A percentile compares a stretch with the other conserved stretches of the same genome.
These are phyloP conservation scores for Globisporangium abappressorium DNA, from an alignment of 352 stramenopile species.

Conservation along the genomic window DNA sequence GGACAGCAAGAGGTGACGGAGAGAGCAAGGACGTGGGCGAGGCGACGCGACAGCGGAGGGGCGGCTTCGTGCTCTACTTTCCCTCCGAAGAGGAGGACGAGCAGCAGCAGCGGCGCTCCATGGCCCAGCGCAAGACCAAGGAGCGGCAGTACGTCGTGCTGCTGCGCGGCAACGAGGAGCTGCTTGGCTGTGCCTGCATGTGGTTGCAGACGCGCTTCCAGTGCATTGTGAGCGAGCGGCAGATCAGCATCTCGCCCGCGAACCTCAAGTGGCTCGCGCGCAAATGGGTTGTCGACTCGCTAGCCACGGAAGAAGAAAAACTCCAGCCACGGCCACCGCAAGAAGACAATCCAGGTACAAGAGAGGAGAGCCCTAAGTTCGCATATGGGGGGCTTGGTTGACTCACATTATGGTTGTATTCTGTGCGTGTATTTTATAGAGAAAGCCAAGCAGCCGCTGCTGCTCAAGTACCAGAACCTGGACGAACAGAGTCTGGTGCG, in stretches of 20 bases:
- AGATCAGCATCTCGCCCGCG: slow-evolving; percentile 42
- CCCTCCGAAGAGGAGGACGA: slow-evolving; percentile 34
- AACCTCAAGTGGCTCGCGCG: slow-evolving; percentile 55
- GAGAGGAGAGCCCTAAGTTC: not conserved
- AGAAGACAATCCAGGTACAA: slow-evolving; percentile 6
- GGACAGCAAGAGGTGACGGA: not conserved
- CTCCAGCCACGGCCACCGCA: not conserved
- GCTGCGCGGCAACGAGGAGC: slow-evolving; percentile 49
- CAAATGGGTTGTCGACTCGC: slow-evolving; percentile 40
- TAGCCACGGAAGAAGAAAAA: slow-evolving; percentile 22
- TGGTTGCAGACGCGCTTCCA: slow-evolving; percentile 77
- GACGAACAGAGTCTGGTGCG: slow-evolving; percentile 41
- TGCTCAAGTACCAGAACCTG: slow-evolving; percentile 47
- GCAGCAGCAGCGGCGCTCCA: slow-evolving; percentile 11
- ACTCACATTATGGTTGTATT: not conserved
- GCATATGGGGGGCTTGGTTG: not conserved
- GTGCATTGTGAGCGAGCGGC: slow-evolving; percentile 51
- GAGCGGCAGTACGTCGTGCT: slow-evolving; percentile 59
- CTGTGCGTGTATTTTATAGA: slow-evolving; percentile 7
- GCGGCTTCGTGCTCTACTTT: slow-evolving; percentile 70
- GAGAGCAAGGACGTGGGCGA: slow-evolving; percentile 5
- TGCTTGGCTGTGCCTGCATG: slow-evolving; percentile 48
- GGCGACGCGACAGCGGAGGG: slow-evolving; percentile 2
- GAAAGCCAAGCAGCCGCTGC: slow-evolving; percentile 30
- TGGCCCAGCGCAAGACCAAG: slow-evolving; percentile 28